phyloP scores from a whole-genome alignment of 192 early-diverging fungal genomes.

The Gryganskiella cystojenkinii region DNA sequence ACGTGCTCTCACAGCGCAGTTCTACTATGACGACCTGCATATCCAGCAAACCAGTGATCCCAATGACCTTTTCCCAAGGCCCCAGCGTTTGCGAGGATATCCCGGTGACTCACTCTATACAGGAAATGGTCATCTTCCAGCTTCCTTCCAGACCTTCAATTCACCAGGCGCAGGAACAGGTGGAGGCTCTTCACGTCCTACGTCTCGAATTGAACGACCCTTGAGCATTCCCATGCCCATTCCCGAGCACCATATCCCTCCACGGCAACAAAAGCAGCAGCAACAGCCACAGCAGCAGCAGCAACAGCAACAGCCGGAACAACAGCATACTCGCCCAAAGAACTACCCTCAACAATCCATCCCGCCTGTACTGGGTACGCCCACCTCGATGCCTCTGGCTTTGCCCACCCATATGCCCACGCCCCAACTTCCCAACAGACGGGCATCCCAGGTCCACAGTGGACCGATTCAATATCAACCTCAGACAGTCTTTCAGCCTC shows the following conservation, averaged over 20 bases:
- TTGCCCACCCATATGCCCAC: not conserved
- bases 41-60: conserved; percentile 21
- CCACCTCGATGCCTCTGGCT: not conserved
- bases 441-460: not conserved
- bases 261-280: conserved; percentile 6
- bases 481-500: conserved; percentile 29
- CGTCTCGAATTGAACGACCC: not conserved
- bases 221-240: not conserved
- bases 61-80: conserved; percentile 27
- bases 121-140: conserved; percentile 4
- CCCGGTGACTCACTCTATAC: conserved; percentile 2
- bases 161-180: conserved; percentile 4
- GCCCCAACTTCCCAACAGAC: not conserved
- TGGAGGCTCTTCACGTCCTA: not conserved
- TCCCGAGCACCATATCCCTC: conserved; percentile 1
- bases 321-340: not conserved
- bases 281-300: not conserved
- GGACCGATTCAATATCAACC: conserved; percentile 17
- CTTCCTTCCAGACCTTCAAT: conserved; percentile 18
- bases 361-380: not conserved
- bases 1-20: conserved; percentile 30
- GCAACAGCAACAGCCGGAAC: not conserved
- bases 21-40: conserved; percentile 39
- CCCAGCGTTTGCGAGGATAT: conserved; percentile 13
- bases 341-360: conserved; percentile 5